Evolutionary conservation across 2,329 filamentous ascomycete genomes (phyloP), one percentile per base, ranked within the genome.

Genomic region (Ophiostoma sp.): DNA sequence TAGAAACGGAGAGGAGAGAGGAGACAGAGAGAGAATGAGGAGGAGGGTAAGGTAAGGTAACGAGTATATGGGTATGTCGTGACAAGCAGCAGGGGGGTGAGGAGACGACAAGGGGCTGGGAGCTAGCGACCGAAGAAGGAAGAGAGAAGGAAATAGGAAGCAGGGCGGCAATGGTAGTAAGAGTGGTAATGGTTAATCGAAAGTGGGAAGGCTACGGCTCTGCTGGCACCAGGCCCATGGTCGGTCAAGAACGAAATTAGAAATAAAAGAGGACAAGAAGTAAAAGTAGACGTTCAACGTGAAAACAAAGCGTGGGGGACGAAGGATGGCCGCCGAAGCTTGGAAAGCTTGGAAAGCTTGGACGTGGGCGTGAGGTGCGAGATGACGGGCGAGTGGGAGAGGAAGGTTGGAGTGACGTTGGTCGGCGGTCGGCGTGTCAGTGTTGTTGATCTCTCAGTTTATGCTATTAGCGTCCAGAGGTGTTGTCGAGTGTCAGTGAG

Each of bases 271-370:
- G 11, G 11, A 42, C 31, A 63, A 25, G n/a, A 45, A 17, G 55
- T 39, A 28, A 64, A 22, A 68, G 11, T n/a, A 69, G 33, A 45
- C 33, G 15, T 25, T 31, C 11, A 33, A 61, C 12, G 25, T 22
- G 25, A 8, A 28, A n/a, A 39, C 25, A 33, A 31, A 17, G 7
- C 42, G 8, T 63, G 59, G 19, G 45, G 64, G 28, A 36, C 17
- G 25, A 68, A 68, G 22, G 22, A 50, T 36, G 45, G 17, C 66
- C 9, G 45, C 17, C 28, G 28, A 69, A 69, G 66, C 66, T 52
- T 69, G 28, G 66, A 69, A 69, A 33, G 64, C 61, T 68, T 48
- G 64, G 64, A 68, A 48, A 68, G 64, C 42, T 68, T 48, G 64
- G 64, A 68, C 25, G 64, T 17, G 39, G 42, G 42, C 42, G 42